phyloP scores from a whole-genome alignment of 2,329 filamentous ascomycete species.

The Fusarium clavum region DNA sequence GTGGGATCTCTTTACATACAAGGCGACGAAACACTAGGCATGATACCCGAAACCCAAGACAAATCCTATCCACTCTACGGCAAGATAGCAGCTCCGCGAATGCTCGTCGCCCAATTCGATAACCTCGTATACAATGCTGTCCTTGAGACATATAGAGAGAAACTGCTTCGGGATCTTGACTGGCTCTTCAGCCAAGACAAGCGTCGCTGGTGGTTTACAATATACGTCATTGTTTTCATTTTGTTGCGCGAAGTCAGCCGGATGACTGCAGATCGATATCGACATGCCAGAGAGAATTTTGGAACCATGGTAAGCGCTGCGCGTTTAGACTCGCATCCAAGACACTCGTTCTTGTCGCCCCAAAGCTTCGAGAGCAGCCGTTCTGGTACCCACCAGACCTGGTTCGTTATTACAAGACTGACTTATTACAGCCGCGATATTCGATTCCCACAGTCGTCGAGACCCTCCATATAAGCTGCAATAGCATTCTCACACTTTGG shows the following conservation, averaged over 20 bases:
- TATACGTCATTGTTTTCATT: constrained; percentile 57
- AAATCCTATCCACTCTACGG: constrained; percentile 53
- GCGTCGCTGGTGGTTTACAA: constrained; percentile 47
- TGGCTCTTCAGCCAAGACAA: constrained; percentile 51
- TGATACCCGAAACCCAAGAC: constrained; percentile 51
- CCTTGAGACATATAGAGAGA: constrained; percentile 50
- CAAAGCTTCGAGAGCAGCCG: neutral
- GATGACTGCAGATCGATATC: constrained; percentile 55
- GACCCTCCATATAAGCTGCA: constrained; percentile 59
- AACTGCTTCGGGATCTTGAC: constrained; percentile 53
- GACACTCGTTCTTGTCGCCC: neutral
- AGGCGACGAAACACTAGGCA: constrained; percentile 56
- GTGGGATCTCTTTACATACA: constrained; percentile 58
- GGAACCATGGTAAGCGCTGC: constrained; percentile 39
- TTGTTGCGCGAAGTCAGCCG: constrained; percentile 56
- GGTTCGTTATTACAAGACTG: constrained; percentile 33
- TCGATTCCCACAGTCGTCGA: constrained; percentile 56
- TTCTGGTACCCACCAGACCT: neutral
- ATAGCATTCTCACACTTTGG: constrained; percentile 62
- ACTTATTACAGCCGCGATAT: constrained; percentile 52
- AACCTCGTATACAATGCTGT: constrained; percentile 54
- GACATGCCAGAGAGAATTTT: constrained; percentile 56
- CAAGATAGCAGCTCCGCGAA: constrained; percentile 56
- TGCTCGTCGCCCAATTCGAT: constrained; percentile 61
- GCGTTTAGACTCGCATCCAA: neutral